These are phyloP conservation scores for Lecanosticta acicola DNA, from an alignment of 2,329 filamentous ascomycete genomes.

Conservation along the genomic window DNA sequence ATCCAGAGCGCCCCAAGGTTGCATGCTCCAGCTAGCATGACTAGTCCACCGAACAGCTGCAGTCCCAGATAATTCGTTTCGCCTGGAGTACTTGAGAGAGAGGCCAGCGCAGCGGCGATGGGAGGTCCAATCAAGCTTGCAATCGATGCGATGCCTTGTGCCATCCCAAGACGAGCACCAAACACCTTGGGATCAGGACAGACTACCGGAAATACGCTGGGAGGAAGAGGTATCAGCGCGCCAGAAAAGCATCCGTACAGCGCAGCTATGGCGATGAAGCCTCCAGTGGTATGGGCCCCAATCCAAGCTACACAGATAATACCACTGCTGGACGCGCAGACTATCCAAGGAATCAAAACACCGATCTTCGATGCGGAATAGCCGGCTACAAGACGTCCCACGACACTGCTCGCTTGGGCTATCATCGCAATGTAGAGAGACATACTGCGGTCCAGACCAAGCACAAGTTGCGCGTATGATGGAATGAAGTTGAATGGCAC, in stretches of 20 bases:
- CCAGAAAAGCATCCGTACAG: slow-evolving; percentile 43
- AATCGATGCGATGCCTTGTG: slow-evolving; percentile 40
- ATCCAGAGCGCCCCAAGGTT: slow-evolving; percentile 25
- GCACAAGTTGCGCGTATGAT: slow-evolving; percentile 32
- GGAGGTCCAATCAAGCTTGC: slow-evolving; percentile 43
- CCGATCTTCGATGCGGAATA: slow-evolving; percentile 46
- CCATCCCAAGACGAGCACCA: slow-evolving; percentile 45
- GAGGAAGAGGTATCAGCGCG: slow-evolving; percentile 44
- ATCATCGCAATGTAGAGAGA: slow-evolving; percentile 53
- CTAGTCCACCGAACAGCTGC: slow-evolving; percentile 28
- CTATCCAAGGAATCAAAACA: slow-evolving; percentile 52
- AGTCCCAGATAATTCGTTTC: slow-evolving; percentile 24
- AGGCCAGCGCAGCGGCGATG: slow-evolving; percentile 40
- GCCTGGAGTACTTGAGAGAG: slow-evolving; percentile 11
- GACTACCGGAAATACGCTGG: slow-evolving; percentile 39
- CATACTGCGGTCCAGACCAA: slow-evolving; percentile 42
- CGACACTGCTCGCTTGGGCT: slow-evolving; percentile 52
- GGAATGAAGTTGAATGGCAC: slow-evolving; percentile 42
- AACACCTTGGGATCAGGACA: slow-evolving; percentile 44
- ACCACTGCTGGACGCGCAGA: slow-evolving; percentile 42
- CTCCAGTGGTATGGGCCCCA: slow-evolving; percentile 38
- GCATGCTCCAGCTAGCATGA: slow-evolving; percentile 25
- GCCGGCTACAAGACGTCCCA: slow-evolving; percentile 48
- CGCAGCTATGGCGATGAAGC: slow-evolving; percentile 40
- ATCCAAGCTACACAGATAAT: slow-evolving; percentile 53